Conservation (phyloP, 257 asterid genomes). For the Plantago elongata region DNA sequence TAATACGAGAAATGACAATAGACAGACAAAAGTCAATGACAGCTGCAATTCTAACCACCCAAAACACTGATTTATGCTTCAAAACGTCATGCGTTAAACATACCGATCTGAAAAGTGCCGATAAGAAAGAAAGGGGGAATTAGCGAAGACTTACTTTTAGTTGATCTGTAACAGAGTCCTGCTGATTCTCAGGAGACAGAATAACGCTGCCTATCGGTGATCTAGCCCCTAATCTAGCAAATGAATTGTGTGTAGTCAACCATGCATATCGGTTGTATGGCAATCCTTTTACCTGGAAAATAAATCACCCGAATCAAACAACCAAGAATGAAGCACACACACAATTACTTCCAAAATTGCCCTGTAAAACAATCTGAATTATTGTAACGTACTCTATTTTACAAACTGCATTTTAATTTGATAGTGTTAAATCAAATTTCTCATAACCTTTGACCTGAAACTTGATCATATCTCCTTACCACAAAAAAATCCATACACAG, state of each 20-base stretch:
- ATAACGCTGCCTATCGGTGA: conserved; percentile 67
- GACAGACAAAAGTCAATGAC: conserved; percentile 19
- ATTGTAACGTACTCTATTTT: too few species aligned
- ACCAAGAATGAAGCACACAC: background rate
- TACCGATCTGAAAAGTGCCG: background rate
- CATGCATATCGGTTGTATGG: conserved; percentile 88
- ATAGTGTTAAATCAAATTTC: background rate
- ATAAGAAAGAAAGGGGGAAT: background rate
- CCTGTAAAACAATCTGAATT: too few species aligned
- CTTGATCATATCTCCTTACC: too few species aligned
- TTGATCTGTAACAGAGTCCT: conserved; percentile 81
- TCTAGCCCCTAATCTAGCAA: conserved; percentile 59
- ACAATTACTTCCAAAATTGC: background rate
- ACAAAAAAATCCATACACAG: too few species aligned
- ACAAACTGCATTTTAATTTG: too few species aligned
- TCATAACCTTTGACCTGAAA: background rate
- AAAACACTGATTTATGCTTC: background rate
- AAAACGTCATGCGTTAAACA: conserved; percentile 19
- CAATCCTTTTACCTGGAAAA: conserved; percentile 60
- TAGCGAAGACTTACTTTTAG: conserved; percentile 44
- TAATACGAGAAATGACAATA: conserved; percentile 2
- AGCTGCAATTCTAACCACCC: conserved; percentile 30
- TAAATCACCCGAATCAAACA: conserved; percentile 15
- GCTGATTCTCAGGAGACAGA: conserved; percentile 72
- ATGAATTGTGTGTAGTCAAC: conserved; percentile 85